phyloP scores from a whole-genome alignment of 495 filamentous ascomycete genomes.

The Rostrohypoxylon terebratum region DNA sequence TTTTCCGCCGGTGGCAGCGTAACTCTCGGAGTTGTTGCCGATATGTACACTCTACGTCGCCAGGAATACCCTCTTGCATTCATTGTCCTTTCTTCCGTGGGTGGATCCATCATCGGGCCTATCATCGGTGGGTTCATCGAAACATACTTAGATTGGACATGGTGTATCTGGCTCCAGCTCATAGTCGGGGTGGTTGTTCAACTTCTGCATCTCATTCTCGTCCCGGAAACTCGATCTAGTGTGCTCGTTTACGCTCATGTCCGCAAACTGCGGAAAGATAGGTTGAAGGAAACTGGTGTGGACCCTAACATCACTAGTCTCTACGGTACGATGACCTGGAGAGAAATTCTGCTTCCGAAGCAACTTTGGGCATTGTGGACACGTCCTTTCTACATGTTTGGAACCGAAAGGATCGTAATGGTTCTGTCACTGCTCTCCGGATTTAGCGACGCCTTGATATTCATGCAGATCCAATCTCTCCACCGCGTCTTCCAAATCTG shows the following conservation, averaged over 20 bases:
- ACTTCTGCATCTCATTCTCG: slow-evolving; percentile 71
- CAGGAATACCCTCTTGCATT: slow-evolving; percentile 79
- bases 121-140: slow-evolving; percentile 71
- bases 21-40: slow-evolving; percentile 84
- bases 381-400: slow-evolving; percentile 81
- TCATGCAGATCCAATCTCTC: slow-evolving; percentile 80
- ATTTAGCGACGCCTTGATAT: slow-evolving; percentile 83
- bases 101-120: slow-evolving; percentile 70
- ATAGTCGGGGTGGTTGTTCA: slow-evolving; percentile 76
- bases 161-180: slow-evolving; percentile 85
- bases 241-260: slow-evolving; percentile 74
- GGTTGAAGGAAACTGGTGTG: slow-evolving; percentile 43
- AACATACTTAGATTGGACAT: slow-evolving; percentile 70
- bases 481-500: slow-evolving; percentile 72
- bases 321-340: slow-evolving; percentile 64
- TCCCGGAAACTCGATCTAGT: slow-evolving; percentile 74
- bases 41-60: slow-evolving; percentile 76
- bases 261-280: slow-evolving; percentile 66
- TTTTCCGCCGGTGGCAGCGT: slow-evolving; percentile 83
- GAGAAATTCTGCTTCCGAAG: slow-evolving; percentile 62
- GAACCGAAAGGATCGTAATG: slow-evolving; percentile 78
- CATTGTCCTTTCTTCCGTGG: slow-evolving; percentile 69
- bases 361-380: slow-evolving; percentile 72
- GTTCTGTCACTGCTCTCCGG: slow-evolving; percentile 77
- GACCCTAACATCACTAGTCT: slow-evolving; percentile 69